Evolutionary conservation across 2,329 filamentous ascomycete species (phyloP).

Genomic region (Tolypocladium endophyticum): DNA sequence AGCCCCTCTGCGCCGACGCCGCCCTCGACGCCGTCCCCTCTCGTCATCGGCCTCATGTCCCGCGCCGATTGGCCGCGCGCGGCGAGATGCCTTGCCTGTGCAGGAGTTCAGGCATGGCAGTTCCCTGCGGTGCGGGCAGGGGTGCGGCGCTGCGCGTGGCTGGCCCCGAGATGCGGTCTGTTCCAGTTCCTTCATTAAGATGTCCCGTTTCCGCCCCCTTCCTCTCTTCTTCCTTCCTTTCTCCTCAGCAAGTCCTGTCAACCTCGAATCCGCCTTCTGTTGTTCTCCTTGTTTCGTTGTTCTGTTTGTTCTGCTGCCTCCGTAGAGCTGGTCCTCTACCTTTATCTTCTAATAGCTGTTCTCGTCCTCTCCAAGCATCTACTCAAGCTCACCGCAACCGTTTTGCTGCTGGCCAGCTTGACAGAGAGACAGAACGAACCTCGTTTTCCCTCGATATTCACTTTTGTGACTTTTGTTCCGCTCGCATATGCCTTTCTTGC

Average conservation of each 20-base stretch:
- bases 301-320: conserved; percentile 26
- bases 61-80: neutral
- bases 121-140: neutral
- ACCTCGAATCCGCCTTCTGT: conserved; percentile 42
- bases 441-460: conserved; percentile 1
- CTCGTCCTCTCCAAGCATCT: conserved; percentile 7
- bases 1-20: neutral
- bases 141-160: neutral
- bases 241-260: conserved; percentile 57
- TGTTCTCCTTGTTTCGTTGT: conserved; percentile 19
- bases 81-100: neutral
- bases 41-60: neutral
- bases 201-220: conserved; percentile 9
- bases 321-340: conserved; percentile 46
- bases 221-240: conserved; percentile 31
- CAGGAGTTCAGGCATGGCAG: neutral
- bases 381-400: conserved; percentile 5
- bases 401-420: conserved; percentile 5
- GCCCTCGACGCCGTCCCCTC: neutral
- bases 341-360: conserved; percentile 19
- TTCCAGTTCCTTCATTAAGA: neutral
- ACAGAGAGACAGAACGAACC: conserved; percentile 6
- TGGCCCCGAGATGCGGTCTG: neutral
- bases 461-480: conserved; percentile 9
- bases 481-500: conserved; percentile 9